Conservation (phyloP, 805 yeast species). For the Ogataea chonburiensis region DNA sequence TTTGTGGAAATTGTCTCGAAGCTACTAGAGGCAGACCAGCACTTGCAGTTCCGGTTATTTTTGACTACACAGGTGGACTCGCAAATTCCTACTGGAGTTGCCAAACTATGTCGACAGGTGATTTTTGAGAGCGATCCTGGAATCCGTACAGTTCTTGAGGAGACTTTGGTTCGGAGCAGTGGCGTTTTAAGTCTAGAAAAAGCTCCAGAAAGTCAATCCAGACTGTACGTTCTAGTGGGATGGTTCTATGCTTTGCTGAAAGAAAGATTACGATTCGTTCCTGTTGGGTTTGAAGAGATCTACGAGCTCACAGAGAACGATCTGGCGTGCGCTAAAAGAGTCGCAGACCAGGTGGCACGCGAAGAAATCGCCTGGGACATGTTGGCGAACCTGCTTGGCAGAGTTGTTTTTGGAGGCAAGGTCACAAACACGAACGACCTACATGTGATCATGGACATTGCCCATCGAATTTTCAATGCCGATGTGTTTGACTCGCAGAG, state of each 20-base stretch:
- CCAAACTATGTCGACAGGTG: slow-evolving; percentile 54
- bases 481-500: slow-evolving; percentile 41
- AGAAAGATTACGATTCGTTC: slow-evolving; percentile 58
- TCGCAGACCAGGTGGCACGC: slow-evolving; percentile 44
- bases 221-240: slow-evolving; percentile 51
- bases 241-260: slow-evolving; percentile 71
- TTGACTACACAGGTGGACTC: slow-evolving; percentile 58
- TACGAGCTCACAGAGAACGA: slow-evolving; percentile 81
- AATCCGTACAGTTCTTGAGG: slow-evolving; percentile 44
- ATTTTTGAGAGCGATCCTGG: slow-evolving; percentile 65
- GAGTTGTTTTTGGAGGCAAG: slow-evolving; percentile 68
- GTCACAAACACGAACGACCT: slow-evolving; percentile 44
- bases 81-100: slow-evolving; percentile 52
- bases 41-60: slow-evolving; percentile 51
- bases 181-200: slow-evolving; percentile 17
- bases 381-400: slow-evolving; percentile 47
- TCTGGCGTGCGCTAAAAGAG: slow-evolving; percentile 45
- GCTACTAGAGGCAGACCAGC: slow-evolving; percentile 35
- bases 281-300: slow-evolving; percentile 56
- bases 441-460: slow-evolving; percentile 35
- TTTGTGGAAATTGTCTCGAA: slow-evolving; percentile 62
- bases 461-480: slow-evolving; percentile 38
- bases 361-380: slow-evolving; percentile 52
- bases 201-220: slow-evolving; percentile 40
- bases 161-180: slow-evolving; percentile 27